Conservation (phyloP, 2,329 filamentous ascomycete genomes). For the Stemphylium beticola region DNA sequence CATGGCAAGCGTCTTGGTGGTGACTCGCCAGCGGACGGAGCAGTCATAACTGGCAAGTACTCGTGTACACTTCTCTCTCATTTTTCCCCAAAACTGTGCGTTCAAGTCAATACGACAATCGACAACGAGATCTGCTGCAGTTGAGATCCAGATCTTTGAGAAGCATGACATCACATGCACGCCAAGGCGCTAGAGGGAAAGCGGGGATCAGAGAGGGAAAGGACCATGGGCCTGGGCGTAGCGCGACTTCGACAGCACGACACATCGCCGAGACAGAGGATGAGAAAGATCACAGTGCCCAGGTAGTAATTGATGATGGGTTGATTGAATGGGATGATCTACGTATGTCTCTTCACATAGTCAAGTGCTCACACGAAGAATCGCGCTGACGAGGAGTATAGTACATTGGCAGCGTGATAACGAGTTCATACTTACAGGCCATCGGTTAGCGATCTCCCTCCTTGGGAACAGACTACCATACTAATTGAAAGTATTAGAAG, state of each 20-base stretch:
- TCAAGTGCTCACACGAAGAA: neutral
- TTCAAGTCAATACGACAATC: neutral
- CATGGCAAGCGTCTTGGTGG: constrained; percentile 2
- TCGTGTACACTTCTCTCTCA: neutral
- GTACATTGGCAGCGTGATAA: constrained; percentile 14
- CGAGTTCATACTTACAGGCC: constrained; percentile 8
- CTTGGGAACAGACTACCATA: too few relatives aligned
- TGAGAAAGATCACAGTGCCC: neutral
- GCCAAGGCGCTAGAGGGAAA: constrained; percentile 10
- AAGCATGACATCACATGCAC: constrained; percentile 4
- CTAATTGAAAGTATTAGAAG: neutral
- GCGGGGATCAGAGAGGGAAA: constrained; percentile 1
- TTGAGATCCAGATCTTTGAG: neutral
- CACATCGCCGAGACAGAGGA: neutral
- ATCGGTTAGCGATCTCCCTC: neutral
- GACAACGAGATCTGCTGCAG: neutral
- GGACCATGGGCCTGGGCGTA: neutral
- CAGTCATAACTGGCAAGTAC: neutral
- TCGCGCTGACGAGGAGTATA: neutral
- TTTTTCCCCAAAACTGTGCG: neutral
- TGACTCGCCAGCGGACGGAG: neutral
- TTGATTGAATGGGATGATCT: constrained; percentile 11
- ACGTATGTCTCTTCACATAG: neutral
- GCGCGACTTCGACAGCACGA: neutral
- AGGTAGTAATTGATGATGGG: neutral